Base-by-base conservation (phyloP, 192 early-diverging fungal genomes). In the Podochytrium sp. region DNA sequence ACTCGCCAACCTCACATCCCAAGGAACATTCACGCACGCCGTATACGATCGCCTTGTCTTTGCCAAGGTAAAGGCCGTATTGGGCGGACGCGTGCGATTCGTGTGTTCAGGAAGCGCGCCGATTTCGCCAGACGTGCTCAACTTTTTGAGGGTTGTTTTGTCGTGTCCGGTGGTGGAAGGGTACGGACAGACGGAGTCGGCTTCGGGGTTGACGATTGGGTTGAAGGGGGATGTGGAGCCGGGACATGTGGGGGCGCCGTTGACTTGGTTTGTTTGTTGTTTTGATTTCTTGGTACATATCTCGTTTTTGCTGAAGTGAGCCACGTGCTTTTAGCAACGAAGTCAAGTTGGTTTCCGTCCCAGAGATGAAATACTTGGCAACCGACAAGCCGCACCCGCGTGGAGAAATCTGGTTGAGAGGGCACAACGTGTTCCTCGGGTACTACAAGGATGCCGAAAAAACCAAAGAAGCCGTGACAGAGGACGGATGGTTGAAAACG, bases 41-140 rank as follows among this genome's bases (percentile, higher is more conserved):
- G 67, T 97, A 33, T 97, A 94, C 94, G 97, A 99, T 80, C 74
- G 85, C 40, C 42, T 99, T 2, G 69, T 97, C 32, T 97, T 99
- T 77, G 86, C 85, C 75, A 95, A 96, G 75, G 84, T 97, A 65
- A 85, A 86, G 42, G 83, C 84, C 32, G 75, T 89, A 42, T 83
- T 97, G 23, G 97, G 97, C 70, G 97, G 86, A 0, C 43, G 78
- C 23, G 73, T 89, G 33, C 69, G 79, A 3, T 42, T 80, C 37
- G 76, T 87, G 42, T 25, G 80, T 18, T 69, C 79, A 33, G 85
- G 86, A 3, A 59, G 74, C 1, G 87, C 86, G 1, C 86, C 87
- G 1, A 81, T 88, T 47, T 65, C 76, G 7, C 73, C 79, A 29
- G 84, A 88, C 30, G 83, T 86, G 10, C 43, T 84, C 50, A 75